Percentiles rank a stretch among this genome's conserved stretches.
These are phyloP conservation scores for Lippia alba DNA, from an alignment of 305 asterid genomes.

Conservation along the genomic window DNA sequence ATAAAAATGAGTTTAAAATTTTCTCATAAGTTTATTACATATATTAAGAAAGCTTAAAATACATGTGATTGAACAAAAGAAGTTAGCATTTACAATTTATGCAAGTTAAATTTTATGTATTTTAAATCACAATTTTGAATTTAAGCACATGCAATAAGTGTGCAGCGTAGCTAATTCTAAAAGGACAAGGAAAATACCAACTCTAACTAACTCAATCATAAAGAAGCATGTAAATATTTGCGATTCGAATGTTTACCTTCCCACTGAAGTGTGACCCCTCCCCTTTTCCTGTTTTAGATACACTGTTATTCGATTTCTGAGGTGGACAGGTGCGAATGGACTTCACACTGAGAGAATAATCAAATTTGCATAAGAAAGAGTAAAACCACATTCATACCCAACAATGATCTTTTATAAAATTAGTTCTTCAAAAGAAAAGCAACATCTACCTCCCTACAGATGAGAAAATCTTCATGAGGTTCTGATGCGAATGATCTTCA, in stretches of 20 bases:
- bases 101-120: too few relatives aligned
- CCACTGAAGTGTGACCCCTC: conserved; percentile 63
- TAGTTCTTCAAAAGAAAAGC: conserved; percentile 16
- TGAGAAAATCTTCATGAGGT: conserved; percentile 83
- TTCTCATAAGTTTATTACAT: too few relatives aligned
- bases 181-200: not conserved
- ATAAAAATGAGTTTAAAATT: too few relatives aligned
- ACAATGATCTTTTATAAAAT: conserved; percentile 5
- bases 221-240: not conserved
- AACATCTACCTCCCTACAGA: conserved; percentile 79
- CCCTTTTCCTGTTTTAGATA: conserved; percentile 67
- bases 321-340: conserved; percentile 93
- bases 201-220: conserved; percentile 3
- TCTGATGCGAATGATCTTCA: conserved; percentile 94
- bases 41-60: too few relatives aligned
- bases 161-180: too few relatives aligned
- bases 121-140: too few relatives aligned
- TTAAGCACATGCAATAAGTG: too few relatives aligned
- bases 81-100: too few relatives aligned
- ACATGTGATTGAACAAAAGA: too few relatives aligned
- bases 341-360: conserved; percentile 71
- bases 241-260: conserved; percentile 58
- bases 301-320: conserved; percentile 60
- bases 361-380: conserved; percentile 29
- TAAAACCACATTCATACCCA: not conserved